These are phyloP conservation scores for Tylopilus rubrobrunneus DNA, from an alignment of 768 basidiomycete species.

Conservation along the genomic window DNA sequence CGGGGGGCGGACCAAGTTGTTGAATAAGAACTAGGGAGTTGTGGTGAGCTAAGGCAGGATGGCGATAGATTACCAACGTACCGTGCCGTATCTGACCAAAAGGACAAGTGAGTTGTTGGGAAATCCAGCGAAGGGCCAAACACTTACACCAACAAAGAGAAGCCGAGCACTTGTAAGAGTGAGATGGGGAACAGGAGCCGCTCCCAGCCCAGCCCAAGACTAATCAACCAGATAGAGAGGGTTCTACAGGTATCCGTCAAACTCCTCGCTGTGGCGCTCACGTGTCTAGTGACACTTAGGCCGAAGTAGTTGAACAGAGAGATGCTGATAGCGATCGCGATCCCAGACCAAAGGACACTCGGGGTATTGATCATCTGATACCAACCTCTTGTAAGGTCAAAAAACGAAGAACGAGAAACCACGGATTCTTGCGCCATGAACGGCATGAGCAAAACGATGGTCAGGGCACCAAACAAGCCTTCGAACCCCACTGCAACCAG, in stretches of 20 bases:
- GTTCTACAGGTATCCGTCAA: conserved; percentile 95
- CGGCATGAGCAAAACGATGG: conserved; percentile 76
- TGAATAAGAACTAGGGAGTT: conserved; percentile 73
- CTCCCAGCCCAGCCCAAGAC: conserved; percentile 89
- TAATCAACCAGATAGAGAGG: conserved; percentile 92
- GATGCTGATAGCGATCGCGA: conserved; percentile 75
- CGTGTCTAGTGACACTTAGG: conserved; percentile 85
- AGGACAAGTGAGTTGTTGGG: conserved; percentile 9
- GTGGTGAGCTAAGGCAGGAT: conserved; percentile 6
- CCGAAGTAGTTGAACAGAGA: conserved; percentile 88
- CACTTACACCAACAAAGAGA: conserved; percentile 84
- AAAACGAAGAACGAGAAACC: conserved; percentile 62
- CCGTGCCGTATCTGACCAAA: conserved; percentile 73
- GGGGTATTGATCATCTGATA: conserved; percentile 81
- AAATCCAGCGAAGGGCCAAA: conserved; percentile 6
- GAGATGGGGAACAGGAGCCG: conserved; percentile 76
- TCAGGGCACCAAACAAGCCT: conserved; percentile 84
- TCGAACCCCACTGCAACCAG: conserved; percentile 93
- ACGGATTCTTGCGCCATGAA: conserved; percentile 70
- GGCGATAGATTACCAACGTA: conserved; percentile 31
- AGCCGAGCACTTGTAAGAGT: conserved; percentile 78
- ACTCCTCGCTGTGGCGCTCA: conserved; percentile 89
- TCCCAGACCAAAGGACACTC: conserved; percentile 58
- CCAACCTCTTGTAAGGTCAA: conserved; percentile 89
- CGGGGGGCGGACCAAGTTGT: conserved; percentile 69